A percentile compares a stretch with the other conserved stretches of the same genome.
phyloP scores from a whole-genome alignment of 78 protist genomes.

The Dictyostelium purpureum region DNA sequence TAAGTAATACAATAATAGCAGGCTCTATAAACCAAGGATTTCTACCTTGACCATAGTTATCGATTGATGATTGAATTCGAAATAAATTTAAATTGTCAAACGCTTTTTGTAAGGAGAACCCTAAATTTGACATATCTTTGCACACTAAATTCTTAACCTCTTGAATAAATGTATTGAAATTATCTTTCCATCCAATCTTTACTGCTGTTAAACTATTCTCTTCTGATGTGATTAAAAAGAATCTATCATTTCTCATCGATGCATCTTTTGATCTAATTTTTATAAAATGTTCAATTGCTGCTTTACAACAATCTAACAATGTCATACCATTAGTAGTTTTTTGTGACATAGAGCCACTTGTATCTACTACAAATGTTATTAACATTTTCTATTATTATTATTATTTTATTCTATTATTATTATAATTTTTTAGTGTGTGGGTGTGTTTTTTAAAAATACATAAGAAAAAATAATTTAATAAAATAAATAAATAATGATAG shows the following conservation, averaged over 20 bases:
- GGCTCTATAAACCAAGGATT: slow-evolving; percentile 68
- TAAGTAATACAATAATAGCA: slow-evolving; percentile 25
- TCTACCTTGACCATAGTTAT: slow-evolving; percentile 79
- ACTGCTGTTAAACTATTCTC: neutral
- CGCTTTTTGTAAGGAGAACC: slow-evolving; percentile 10
- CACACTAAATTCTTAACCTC: slow-evolving; percentile 64
- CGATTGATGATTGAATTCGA: slow-evolving; percentile 31
- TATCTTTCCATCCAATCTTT: slow-evolving; percentile 46
- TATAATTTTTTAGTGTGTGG: neutral
- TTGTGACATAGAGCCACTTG: slow-evolving; percentile 83
- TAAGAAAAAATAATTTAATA: too few relatives aligned
- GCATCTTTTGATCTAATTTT: slow-evolving; percentile 63
- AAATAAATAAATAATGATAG: too few relatives aligned
- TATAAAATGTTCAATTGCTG: slow-evolving; percentile 78
- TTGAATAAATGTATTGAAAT: slow-evolving; percentile 25
- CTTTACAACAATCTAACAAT: slow-evolving; percentile 76
- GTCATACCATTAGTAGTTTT: slow-evolving; percentile 69
- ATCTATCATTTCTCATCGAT: slow-evolving; percentile 45
- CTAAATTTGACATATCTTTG: slow-evolving; percentile 56
- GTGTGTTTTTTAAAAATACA: too few relatives aligned
- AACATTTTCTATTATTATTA: slow-evolving; percentile 1
- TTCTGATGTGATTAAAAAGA: slow-evolving; percentile 65
- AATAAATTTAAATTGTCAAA: slow-evolving; percentile 74
- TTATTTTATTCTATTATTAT: neutral
- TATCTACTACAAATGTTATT: slow-evolving; percentile 81